Conservation (phyloP, 306 rosid species). For the Cucumis hystrix region DNA sequence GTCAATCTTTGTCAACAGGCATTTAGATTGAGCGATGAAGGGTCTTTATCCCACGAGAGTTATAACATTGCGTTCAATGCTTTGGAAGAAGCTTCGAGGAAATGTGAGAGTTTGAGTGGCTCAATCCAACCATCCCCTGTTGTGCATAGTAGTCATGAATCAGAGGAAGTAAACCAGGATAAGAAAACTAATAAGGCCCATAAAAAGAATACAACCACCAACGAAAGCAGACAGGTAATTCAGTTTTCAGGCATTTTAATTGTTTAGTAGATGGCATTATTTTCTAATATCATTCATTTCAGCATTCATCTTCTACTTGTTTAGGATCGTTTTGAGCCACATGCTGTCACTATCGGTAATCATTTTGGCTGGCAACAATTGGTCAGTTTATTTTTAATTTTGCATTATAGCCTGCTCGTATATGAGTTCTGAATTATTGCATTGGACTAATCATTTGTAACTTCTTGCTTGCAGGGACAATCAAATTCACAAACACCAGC, state of each 20-base stretch:
- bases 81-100: constrained; percentile 31
- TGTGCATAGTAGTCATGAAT: constrained; percentile 12
- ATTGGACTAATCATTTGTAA: neutral
- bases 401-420: neutral
- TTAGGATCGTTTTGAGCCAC: constrained; percentile 18
- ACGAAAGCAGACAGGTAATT: constrained; percentile 21
- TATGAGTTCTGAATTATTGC: neutral
- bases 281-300: neutral
- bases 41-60: constrained; percentile 36
- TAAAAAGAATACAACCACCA: constrained; percentile 14
- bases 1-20: constrained; percentile 24
- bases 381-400: constrained; percentile 14
- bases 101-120: constrained; percentile 19
- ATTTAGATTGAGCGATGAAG: constrained; percentile 33
- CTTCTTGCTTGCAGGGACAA: constrained; percentile 12
- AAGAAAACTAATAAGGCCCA: constrained; percentile 10
- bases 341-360: constrained; percentile 8
- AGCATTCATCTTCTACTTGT: neutral
- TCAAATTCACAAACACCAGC: constrained; percentile 9
- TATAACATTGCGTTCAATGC: constrained; percentile 24
- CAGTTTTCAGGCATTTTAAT: neutral
- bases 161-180: constrained; percentile 17
- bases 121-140: constrained; percentile 12
- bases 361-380: constrained; percentile 29
- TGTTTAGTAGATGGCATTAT: neutral